These are phyloP conservation scores for Grigorovia jiainica DNA, from an alignment of 805 yeast genomes.

Conservation along the genomic window DNA sequence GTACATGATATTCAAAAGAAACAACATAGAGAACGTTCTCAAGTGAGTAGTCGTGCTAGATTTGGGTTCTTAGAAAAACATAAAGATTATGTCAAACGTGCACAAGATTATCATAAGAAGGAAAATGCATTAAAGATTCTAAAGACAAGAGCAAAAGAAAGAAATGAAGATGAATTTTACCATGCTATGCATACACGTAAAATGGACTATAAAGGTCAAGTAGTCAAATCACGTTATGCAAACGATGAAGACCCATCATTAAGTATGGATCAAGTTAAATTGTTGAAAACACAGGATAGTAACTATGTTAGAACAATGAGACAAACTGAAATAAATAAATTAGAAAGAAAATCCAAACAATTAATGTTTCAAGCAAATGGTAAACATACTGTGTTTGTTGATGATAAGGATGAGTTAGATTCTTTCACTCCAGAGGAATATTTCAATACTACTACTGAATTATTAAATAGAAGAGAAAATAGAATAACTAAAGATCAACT, in stretches of 20 bases:
- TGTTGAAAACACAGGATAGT: slow-evolving; percentile 84
- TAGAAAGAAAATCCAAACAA: slow-evolving; percentile 40
- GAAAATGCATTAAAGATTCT: slow-evolving; percentile 57
- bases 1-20: slow-evolving; percentile 91
- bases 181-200: slow-evolving; percentile 76
- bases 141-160: slow-evolving; percentile 56
- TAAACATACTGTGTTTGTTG: slow-evolving; percentile 80
- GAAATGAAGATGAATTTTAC: slow-evolving; percentile 93
- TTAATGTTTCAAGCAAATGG: slow-evolving; percentile 51
- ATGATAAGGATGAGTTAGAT: slow-evolving; percentile 44
- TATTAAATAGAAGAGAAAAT: slow-evolving; percentile 60
- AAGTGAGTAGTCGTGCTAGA: slow-evolving; percentile 60
- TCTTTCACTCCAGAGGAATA: slow-evolving; percentile 52
- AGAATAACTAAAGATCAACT: slow-evolving; percentile 58
- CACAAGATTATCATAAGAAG: slow-evolving; percentile 53
- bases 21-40: slow-evolving; percentile 92
- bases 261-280: slow-evolving; percentile 64
- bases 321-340: slow-evolving; percentile 55
- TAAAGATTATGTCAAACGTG: slow-evolving; percentile 68
- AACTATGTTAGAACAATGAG: slow-evolving; percentile 75
- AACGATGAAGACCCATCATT: slow-evolving; percentile 42
- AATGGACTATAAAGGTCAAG: slow-evolving; percentile 62
- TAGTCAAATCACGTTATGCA: slow-evolving; percentile 47
- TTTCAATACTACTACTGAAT: slow-evolving; percentile 61
- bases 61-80: slow-evolving; percentile 90